Evolutionary conservation across 768 basidiomycete genomes (phyloP), one percentile per base, ranked within the genome.

Genomic region (Phaffia australis): DNA sequence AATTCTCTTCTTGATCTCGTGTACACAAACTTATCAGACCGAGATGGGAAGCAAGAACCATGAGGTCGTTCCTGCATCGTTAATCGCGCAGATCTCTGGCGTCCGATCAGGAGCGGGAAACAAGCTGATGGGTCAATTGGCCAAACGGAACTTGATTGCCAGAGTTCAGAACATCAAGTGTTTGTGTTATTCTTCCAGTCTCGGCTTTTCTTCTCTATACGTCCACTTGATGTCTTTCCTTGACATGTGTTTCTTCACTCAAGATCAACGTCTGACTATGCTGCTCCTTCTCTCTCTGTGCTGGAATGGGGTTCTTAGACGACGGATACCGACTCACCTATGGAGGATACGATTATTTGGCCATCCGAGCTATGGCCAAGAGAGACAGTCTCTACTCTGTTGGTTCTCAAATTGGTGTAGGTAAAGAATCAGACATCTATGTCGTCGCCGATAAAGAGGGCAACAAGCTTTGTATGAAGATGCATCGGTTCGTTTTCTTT

Each of bases 1-100:
- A 9, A 58, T 27, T 23, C 23, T 9, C 1, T n/a, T 18, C 27
- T 9, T 21, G 14, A 15, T 51, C 32, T 29, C 21, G 18, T 18
- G 11, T 27, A 18, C 46, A 3, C 42, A 8, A 16, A 35, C 19
- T 16, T 5, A 16, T 30, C 72, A 97, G 93, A 89, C 89, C 47
- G 95, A 99, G 79, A 90, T 94, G 82, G 95, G 94, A 23, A 92
- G 89, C 4, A 95, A 95, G 80, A 98, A 98, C 75, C 95, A 99
- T 73, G 88, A 98, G 77, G 82, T 95, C 48, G 93, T 99, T 18
- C 95, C 95, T 2, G 85, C 87, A 9, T 77, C 83, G 0, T 83
- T 98, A 71, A 89, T 98, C 69, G 85, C 87, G 4, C 90, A 94
- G 76, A 87, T 98, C 52, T 92, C 92, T 3, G 88, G 89, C n/a